A percentile compares a stretch with the other conserved stretches of the same genome.
phyloP scores from a whole-genome alignment of 148 eudicot genomes.

The Beta vulgaris region DNA sequence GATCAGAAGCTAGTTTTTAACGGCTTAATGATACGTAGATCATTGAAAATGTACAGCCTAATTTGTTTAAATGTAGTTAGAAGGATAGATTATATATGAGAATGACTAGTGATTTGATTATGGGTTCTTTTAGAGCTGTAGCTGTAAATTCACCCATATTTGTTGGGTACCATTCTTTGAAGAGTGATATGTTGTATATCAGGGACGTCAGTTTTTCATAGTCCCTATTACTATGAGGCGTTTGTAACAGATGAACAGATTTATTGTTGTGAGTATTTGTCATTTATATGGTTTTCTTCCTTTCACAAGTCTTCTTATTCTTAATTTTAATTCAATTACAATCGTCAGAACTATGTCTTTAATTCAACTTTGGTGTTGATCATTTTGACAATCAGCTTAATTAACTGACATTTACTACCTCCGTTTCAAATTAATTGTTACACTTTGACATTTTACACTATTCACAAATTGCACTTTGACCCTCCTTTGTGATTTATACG shows the following conservation, averaged over 20 bases:
- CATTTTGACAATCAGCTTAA: too few relatives aligned
- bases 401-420: too few relatives aligned
- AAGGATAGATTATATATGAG: not conserved
- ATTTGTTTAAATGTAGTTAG: slow-evolving; percentile 17
- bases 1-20: not conserved
- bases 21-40: not conserved
- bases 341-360: too few relatives aligned
- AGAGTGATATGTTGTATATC: not conserved
- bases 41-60: slow-evolving; percentile 23
- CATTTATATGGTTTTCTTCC: not conserved
- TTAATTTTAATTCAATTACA: too few relatives aligned
- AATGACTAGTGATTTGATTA: not conserved
- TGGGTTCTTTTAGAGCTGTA: slow-evolving; percentile 1
- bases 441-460: too few relatives aligned
- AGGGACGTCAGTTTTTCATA: slow-evolving; percentile 16
- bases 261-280: slow-evolving; percentile 1
- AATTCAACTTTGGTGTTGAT: not conserved
- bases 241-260: not conserved
- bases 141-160: slow-evolving; percentile 14
- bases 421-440: too few relatives aligned
- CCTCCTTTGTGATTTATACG: too few relatives aligned
- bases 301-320: too few relatives aligned
- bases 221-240: not conserved
- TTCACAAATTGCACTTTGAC: too few relatives aligned
- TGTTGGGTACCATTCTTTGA: slow-evolving; percentile 16